Percentiles rank a stretch among this genome's conserved stretches.
These are phyloP conservation scores for Yarrowia hollandica DNA, from an alignment of 805 yeast species.

Conservation along the genomic window DNA sequence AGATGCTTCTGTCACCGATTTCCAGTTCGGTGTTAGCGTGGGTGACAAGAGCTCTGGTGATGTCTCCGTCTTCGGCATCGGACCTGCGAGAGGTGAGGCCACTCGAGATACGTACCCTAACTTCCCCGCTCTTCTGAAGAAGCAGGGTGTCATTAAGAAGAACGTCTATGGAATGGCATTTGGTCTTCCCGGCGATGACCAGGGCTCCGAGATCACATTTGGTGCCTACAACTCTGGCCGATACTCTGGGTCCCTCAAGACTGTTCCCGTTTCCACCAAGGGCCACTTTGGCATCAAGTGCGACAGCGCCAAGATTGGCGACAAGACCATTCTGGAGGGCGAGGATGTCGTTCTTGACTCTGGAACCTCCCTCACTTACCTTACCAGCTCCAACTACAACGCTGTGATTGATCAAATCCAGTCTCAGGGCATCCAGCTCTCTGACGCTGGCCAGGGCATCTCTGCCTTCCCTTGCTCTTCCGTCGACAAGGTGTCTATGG, in stretches of 20 bases:
- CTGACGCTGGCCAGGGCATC: slow-evolving; percentile 35
- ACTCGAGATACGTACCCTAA: slow-evolving; percentile 33
- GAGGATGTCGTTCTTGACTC: slow-evolving; percentile 52
- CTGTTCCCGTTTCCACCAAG: slow-evolving; percentile 31
- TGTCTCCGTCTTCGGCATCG: slow-evolving; percentile 41
- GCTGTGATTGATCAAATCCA: background rate
- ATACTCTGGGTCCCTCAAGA: slow-evolving; percentile 42
- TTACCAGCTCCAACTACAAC: slow-evolving; percentile 36
- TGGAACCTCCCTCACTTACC: slow-evolving; percentile 51
- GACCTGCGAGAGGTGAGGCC: slow-evolving; percentile 40
- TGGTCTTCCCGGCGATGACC: slow-evolving; percentile 36
- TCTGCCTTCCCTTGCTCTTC: background rate
- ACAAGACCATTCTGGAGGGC: background rate
- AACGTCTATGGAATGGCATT: slow-evolving; percentile 48
- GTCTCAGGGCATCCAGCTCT: slow-evolving; percentile 38
- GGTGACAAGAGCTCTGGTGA: slow-evolving; percentile 52
- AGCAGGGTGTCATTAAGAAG: slow-evolving; percentile 44
- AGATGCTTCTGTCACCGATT: slow-evolving; percentile 48
- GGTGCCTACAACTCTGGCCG: slow-evolving; percentile 48
- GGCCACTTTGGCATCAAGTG: slow-evolving; percentile 28
- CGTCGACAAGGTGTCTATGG: background rate
- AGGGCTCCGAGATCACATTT: slow-evolving; percentile 43
- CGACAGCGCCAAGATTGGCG: slow-evolving; percentile 31
- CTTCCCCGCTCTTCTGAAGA: slow-evolving; percentile 38
- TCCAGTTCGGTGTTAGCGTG: slow-evolving; percentile 60